A percentile compares a stretch with the other conserved stretches of the same genome.
phyloP scores from a whole-genome alignment of 176 grass and related monocot genomes.

The Cymbopogon citratus region DNA sequence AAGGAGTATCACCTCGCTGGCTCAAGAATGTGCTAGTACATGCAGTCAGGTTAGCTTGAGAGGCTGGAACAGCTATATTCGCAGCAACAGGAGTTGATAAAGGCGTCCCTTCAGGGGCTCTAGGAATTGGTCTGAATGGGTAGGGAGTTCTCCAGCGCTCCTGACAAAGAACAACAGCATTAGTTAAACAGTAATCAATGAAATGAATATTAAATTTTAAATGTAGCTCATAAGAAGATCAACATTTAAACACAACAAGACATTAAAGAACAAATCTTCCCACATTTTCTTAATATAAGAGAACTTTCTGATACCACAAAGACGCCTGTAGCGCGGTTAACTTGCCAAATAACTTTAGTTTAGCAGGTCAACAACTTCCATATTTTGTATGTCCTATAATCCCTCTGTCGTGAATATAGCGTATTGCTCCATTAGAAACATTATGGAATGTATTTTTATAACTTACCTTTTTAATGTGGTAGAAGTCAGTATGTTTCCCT shows the following conservation, averaged over 20 bases:
- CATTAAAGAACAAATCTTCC: neutral
- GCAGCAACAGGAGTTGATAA: neutral
- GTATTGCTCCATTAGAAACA: neutral
- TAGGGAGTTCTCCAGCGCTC: conserved; percentile 16
- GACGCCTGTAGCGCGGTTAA: neutral
- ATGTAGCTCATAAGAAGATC: conserved; percentile 4
- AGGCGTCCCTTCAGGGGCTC: conserved; percentile 14
- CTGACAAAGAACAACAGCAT: conserved; percentile 22
- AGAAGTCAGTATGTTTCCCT: neutral
- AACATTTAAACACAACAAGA: neutral
- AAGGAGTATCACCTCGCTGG: neutral
- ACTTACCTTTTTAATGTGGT: neutral
- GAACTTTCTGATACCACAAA: neutral
- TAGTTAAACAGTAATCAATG: neutral
- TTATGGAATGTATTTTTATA: neutral
- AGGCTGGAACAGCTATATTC: conserved; percentile 7
- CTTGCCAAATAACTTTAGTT: conserved; percentile 2
- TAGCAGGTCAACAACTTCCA: conserved; percentile 1
- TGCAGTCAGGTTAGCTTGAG: conserved; percentile 36
- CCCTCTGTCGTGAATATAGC: neutral
- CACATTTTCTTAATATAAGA: neutral
- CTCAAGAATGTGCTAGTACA: conserved; percentile 30
- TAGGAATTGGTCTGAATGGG: conserved; percentile 26
- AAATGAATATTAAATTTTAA: neutral
- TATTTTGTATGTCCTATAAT: neutral